Conservation (phyloP, 768 basidiomycete genomes). For the Auricularia heimuer region DNA sequence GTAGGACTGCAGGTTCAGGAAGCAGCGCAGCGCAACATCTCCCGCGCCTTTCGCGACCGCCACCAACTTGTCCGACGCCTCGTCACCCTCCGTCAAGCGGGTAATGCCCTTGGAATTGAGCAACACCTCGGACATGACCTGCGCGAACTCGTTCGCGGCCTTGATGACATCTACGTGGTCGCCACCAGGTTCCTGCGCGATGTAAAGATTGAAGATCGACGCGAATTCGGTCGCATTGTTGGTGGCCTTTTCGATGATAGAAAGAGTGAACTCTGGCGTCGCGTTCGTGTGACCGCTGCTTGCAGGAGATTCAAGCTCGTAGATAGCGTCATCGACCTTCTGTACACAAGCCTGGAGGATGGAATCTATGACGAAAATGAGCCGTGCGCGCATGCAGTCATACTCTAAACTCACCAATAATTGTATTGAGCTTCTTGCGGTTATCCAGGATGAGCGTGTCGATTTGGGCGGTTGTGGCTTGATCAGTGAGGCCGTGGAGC, state of each 20-base stretch:
- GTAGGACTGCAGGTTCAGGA: conserved; percentile 94
- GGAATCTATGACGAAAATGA: conserved; percentile 50
- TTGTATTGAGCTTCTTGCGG: conserved; percentile 93
- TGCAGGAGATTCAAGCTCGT: conserved; percentile 93
- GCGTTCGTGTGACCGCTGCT: conserved; percentile 92
- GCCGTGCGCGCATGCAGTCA: neutral
- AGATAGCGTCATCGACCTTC: conserved; percentile 94
- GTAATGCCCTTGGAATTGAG: conserved; percentile 94
- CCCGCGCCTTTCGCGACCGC: conserved; percentile 76
- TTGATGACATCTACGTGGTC: conserved; percentile 98
- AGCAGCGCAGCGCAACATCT: conserved; percentile 81
- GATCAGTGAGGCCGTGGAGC: conserved; percentile 77
- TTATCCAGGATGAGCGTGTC: conserved; percentile 94
- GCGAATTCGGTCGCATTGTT: conserved; percentile 96
- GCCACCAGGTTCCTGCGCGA: conserved; percentile 78
- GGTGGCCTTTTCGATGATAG: conserved; percentile 95
- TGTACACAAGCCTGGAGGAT: conserved; percentile 94
- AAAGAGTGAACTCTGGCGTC: conserved; percentile 96
- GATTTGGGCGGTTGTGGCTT: conserved; percentile 93
- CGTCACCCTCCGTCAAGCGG: conserved; percentile 82
- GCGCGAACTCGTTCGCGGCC: conserved; percentile 91
- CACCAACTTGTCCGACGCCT: conserved; percentile 85
- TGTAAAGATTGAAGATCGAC: conserved; percentile 83
- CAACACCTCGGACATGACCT: conserved; percentile 84
- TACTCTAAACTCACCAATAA: conserved; percentile 58